Percentiles rank a stretch among this genome's conserved stretches.
phyloP scores from a whole-genome alignment of 768 basidiomycete species.

The Guyanaporus albipodus region DNA sequence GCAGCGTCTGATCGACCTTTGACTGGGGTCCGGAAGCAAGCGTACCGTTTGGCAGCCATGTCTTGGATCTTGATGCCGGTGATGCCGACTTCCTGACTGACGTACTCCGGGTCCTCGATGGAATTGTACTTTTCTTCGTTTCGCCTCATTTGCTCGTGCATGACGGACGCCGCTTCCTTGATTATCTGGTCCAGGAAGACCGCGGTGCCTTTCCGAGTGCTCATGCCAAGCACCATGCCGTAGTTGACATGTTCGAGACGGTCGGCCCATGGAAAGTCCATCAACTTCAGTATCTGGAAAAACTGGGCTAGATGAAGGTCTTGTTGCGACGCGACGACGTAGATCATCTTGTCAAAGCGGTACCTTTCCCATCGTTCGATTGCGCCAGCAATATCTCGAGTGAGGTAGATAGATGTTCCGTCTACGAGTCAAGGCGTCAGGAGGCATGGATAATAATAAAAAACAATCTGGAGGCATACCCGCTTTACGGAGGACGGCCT shows the following conservation, averaged over 20 bases:
- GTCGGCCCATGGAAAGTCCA: constrained; percentile 86
- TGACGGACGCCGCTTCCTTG: constrained; percentile 78
- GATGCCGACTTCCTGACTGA: constrained; percentile 82
- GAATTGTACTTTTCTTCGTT: constrained; percentile 91
- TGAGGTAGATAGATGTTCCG: constrained; percentile 51
- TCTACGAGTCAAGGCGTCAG: constrained; percentile 46
- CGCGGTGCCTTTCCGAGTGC: constrained; percentile 86
- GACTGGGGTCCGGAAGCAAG: not conserved
- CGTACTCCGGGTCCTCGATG: constrained; percentile 81
- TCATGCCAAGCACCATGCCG: constrained; percentile 93
- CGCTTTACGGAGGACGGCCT: constrained; percentile 83
- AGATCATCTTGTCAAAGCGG: constrained; percentile 90
- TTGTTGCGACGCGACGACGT: constrained; percentile 85
- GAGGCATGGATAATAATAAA: too few species aligned
- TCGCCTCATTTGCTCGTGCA: constrained; percentile 96
- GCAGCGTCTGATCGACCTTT: too few species aligned
- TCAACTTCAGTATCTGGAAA: constrained; percentile 88
- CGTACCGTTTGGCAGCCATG: constrained; percentile 89
- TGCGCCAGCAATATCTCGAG: constrained; percentile 39
- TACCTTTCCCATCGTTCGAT: constrained; percentile 90
- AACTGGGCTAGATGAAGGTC: constrained; percentile 87
- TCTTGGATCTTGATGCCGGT: constrained; percentile 98
- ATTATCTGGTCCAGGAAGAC: constrained; percentile 94
- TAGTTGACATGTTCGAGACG: constrained; percentile 86
- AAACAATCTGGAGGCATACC: constrained; percentile 44